A percentile compares a stretch with the other conserved stretches of the same genome.
phyloP scores from a whole-genome alignment of 805 yeast genomes.

The Metschnikowia noctiluminum region DNA sequence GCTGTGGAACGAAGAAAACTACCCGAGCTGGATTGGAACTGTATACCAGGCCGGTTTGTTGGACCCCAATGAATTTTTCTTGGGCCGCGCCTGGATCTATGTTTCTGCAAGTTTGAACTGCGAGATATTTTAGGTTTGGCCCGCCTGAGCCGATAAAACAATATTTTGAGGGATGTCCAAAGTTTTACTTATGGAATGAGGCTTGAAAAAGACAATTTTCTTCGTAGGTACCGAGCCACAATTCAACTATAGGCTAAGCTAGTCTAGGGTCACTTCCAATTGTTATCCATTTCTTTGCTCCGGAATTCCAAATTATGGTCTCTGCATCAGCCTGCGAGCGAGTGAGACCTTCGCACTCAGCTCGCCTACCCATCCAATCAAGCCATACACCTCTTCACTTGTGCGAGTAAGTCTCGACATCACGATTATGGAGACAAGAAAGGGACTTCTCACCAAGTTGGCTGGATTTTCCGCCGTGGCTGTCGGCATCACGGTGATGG shows the following conservation, averaged over 20 bases:
- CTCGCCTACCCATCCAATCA: no score
- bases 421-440: conserved; percentile 32
- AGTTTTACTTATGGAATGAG: no score
- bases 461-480: conserved; percentile 32
- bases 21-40: neutral
- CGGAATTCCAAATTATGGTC: no score
- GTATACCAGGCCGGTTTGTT: neutral
- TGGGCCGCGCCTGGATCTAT: conserved; percentile 7
- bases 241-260: no score
- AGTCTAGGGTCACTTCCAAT: no score
- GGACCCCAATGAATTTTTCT: conserved; percentile 1
- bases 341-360: no score
- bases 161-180: no score
- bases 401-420: neutral
- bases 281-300: no score
- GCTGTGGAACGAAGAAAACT: neutral
- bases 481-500: conserved; percentile 29
- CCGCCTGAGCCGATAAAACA: neutral
- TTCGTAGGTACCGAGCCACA: no score
- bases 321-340: no score
- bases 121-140: neutral
- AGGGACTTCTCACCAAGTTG: conserved; percentile 33
- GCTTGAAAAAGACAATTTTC: no score
- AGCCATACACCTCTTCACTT: neutral
- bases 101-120: neutral